These are phyloP conservation scores for Taxillus chinensis DNA, from an alignment of 164 flowering plant species.

Conservation along the genomic window DNA sequence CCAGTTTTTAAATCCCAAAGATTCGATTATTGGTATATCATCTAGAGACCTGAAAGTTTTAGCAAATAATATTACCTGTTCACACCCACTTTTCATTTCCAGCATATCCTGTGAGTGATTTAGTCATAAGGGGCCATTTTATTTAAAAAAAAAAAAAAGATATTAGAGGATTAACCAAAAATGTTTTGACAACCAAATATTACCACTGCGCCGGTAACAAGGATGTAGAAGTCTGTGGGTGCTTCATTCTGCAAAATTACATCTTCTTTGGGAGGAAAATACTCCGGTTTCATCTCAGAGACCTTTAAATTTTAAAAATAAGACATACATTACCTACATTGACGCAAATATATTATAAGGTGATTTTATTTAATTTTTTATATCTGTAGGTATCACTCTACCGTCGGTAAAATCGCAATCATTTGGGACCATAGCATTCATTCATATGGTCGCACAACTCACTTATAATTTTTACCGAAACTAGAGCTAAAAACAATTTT, in stretches of 20 bases:
- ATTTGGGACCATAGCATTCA: no score
- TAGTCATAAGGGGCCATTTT: neutral
- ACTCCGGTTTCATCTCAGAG: constrained; percentile 93
- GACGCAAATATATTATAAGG: no score
- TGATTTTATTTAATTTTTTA: no score
- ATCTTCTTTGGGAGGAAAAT: constrained; percentile 93
- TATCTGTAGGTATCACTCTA: no score
- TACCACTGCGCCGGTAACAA: constrained; percentile 86
- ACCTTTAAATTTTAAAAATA: constrained; percentile 32
- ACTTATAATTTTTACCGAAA: no score
- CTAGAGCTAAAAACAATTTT: no score
- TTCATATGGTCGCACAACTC: no score
- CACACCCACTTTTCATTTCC: constrained; percentile 49
- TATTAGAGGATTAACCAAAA: no score
- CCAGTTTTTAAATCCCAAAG: neutral
- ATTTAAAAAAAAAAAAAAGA: neutral
- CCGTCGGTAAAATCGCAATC: no score
- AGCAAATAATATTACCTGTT: constrained; percentile 38
- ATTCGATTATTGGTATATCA: neutral
- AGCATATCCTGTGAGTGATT: constrained; percentile 59
- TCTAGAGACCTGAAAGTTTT: neutral
- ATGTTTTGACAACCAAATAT: constrained; percentile 1
- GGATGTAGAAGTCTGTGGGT: constrained; percentile 83
- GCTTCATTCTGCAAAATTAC: constrained; percentile 94
- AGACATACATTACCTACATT: no score